Conservation (phyloP, 176 grass and related monocot species). For the Puccinellia tenuiflora region DNA sequence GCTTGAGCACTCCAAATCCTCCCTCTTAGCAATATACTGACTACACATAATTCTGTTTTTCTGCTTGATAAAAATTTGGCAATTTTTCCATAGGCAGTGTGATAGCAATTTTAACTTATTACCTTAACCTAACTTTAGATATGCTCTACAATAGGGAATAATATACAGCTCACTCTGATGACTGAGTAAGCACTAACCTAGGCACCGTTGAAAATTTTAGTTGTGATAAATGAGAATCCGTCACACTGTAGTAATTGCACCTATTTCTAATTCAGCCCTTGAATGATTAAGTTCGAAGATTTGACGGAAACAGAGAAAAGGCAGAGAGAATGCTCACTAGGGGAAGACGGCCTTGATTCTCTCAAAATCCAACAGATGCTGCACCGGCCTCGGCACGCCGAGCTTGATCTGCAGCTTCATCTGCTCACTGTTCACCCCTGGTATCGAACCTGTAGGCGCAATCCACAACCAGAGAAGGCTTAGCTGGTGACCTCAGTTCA, state of each 20-base stretch:
- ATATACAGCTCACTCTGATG: neutral
- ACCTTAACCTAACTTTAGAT: neutral
- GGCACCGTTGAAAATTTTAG: neutral
- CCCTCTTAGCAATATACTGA: neutral
- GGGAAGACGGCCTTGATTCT: constrained; percentile 88
- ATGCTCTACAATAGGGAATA: neutral
- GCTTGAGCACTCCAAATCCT: neutral
- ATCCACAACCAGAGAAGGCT: neutral
- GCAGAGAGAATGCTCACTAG: constrained; percentile 49
- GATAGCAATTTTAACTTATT: neutral
- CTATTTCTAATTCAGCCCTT: neutral
- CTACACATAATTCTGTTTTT: neutral
- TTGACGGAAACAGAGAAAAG: neutral
- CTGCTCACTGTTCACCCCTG: constrained; percentile 85
- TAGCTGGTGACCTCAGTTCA: neutral
- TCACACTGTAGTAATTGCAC: neutral
- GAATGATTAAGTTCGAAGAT: constrained; percentile 4
- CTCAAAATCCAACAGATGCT: constrained; percentile 69
- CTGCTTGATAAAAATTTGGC: neutral
- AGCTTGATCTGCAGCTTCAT: constrained; percentile 98
- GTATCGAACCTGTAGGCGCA: constrained; percentile 59
- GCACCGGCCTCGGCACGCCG: constrained; percentile 61
- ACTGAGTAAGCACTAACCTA: neutral
- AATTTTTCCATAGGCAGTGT: neutral
- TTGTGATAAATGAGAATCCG: constrained; percentile 2